A percentile compares a stretch with the other conserved stretches of the same genome.
Evolutionary conservation across 805 yeast genomes (phyloP).

Genomic region (Candida peoriensis): DNA sequence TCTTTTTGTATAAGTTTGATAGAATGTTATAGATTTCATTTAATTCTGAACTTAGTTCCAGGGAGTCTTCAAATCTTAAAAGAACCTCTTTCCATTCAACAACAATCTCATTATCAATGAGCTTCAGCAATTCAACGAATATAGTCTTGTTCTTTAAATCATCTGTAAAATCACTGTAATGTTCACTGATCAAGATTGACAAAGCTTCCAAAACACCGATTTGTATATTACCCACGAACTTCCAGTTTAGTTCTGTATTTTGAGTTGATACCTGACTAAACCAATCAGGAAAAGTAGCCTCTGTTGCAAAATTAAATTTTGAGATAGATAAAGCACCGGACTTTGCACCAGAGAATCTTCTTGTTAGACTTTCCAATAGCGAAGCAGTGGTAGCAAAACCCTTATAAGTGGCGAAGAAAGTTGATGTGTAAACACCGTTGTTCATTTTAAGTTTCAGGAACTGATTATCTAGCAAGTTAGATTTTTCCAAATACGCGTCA

Average conservation of each 20-base stretch:
- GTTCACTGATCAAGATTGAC: conserved; percentile 62
- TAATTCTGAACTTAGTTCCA: conserved; percentile 22
- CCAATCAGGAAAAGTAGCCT: conserved; percentile 55
- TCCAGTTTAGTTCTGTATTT: conserved; percentile 53
- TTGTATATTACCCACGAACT: conserved; percentile 70
- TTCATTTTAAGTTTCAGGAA: conserved; percentile 51
- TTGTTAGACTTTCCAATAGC: conserved; percentile 46
- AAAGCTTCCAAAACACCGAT: conserved; percentile 77
- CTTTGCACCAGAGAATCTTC: conserved; percentile 56
- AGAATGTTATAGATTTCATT: conserved; percentile 25
- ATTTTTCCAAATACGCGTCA: conserved; percentile 31
- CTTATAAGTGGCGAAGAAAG: conserved; percentile 66
- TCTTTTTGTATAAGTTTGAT: conserved; percentile 49
- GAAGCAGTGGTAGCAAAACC: conserved; percentile 56
- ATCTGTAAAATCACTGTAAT: conserved; percentile 70
- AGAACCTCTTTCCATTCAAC: conserved; percentile 43
- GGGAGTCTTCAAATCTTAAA: conserved; percentile 14
- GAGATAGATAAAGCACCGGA: conserved; percentile 55
- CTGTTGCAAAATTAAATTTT: conserved; percentile 20
- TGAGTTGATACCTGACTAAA: conserved; percentile 29
- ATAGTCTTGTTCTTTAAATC: conserved; percentile 54
- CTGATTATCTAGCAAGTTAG: conserved; percentile 32
- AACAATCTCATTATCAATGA: conserved; percentile 61
- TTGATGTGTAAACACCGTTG: conserved; percentile 56
- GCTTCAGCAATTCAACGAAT: conserved; percentile 59